Base-by-base conservation (phyloP, 352 stramenopile genomes). In the Phytophthora fragariae region DNA sequence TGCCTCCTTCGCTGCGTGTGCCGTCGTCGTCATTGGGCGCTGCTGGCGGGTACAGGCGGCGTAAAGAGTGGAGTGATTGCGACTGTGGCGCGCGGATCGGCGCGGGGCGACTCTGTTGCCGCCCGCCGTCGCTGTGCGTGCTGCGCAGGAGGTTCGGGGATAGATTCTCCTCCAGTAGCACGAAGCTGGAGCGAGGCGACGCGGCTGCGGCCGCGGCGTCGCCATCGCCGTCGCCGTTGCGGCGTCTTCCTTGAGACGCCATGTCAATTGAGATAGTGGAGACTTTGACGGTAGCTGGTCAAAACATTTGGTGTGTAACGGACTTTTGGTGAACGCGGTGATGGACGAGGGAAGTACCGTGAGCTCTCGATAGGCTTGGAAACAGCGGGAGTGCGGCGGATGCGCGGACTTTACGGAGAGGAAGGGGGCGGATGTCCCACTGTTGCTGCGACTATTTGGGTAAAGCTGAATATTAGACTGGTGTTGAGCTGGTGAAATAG, bases 181-280 rank as follows among this genome's bases (percentile, higher is more conserved):
- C 80, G 72, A 93, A 93, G 68, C 86, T 92, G 62, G 86, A 76
- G 65, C 68, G 71, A n/a, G 82, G 84, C 61, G 82, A 89, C 21
- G 71, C 39, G 31, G 70, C 39, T 24, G 66, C 73, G 41, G 41
- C 31, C 17, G 9, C n/a, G 52, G n/a, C 41, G 44, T 47, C 47
- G 17, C 31, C 35, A 12, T 41, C 11, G 41, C 58, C 31, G 24
- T 5, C n/a, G 52, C 29, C 41, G 27, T n/a, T 37, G 47, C 44
- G 33, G 19, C 33, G 46, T 33, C 33, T 55, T 39, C 72, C 41
- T 19, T 56, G 72, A 66, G 72, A 70, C 53, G 46, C 24, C 24
- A 47, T n/a, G 8, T 61, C 8, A 62, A 21, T 53, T 11, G 50
- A n/a, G 50, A 27, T 61, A 62, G 37, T 66, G 44, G 60, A 61